These are phyloP conservation scores for Puccinellia tenuiflora DNA, from an alignment of 176 grass and related monocot species.

Conservation along the genomic window DNA sequence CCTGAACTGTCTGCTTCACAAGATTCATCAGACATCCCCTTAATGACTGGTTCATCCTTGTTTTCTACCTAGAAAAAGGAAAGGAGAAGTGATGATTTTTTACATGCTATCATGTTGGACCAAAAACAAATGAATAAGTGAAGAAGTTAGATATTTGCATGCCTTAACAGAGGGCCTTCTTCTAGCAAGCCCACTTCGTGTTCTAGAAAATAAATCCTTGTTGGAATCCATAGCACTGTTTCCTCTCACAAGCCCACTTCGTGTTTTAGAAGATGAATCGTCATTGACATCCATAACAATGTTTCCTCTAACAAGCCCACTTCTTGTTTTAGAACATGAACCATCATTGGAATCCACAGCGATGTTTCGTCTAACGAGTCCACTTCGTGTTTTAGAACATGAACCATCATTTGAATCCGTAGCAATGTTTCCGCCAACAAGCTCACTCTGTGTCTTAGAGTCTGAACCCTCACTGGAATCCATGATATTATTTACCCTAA, in stretches of 20 bases:
- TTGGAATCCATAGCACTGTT: neutral
- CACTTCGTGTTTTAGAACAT: slow-evolving; percentile 10
- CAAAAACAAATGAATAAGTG: neutral
- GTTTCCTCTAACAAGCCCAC: slow-evolving; percentile 1
- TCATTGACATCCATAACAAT: neutral
- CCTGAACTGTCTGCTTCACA: slow-evolving; percentile 25
- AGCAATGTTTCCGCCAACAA: neutral
- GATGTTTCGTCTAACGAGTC: neutral
- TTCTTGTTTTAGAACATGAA: slow-evolving; percentile 10
- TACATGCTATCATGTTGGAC: neutral
- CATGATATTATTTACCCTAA: neutral
- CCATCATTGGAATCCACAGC: neutral
- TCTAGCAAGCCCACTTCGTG: slow-evolving; percentile 9
- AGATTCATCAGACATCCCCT: slow-evolving; percentile 4
- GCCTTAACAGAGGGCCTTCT: slow-evolving; percentile 10
- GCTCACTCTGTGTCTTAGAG: neutral
- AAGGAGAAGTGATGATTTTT: slow-evolving; percentile 2
- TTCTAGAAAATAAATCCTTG: neutral
- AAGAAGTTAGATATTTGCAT: neutral
- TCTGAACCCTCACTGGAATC: slow-evolving; percentile 1
- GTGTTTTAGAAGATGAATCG: neutral
- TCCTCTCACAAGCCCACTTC: slow-evolving; percentile 4
- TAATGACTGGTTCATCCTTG: slow-evolving; percentile 5
- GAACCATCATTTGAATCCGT: neutral
- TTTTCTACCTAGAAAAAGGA: slow-evolving; percentile 17